These are phyloP conservation scores for Vaccinium corymbosum DNA, from an alignment of 148 eudicot species.

Conservation along the genomic window DNA sequence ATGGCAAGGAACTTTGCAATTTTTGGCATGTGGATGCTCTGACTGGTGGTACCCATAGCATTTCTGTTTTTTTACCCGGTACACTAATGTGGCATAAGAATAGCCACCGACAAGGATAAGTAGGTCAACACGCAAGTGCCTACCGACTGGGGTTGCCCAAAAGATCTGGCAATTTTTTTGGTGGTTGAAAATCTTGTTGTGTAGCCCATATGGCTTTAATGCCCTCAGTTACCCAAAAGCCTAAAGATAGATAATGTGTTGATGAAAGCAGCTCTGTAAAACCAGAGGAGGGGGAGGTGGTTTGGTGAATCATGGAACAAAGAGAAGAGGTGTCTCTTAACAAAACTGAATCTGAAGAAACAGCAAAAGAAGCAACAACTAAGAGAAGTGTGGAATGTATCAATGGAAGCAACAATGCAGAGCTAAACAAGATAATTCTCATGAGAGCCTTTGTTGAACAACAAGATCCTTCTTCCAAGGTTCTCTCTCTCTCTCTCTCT, in stretches of 20 bases:
- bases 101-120: too few species aligned
- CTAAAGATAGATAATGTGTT: too few species aligned
- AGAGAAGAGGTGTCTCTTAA: conserved; percentile 1
- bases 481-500: conserved; percentile 11
- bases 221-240: background rate
- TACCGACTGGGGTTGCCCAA: too few species aligned
- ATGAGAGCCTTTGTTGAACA: conserved; percentile 52
- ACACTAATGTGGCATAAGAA: too few species aligned
- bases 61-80: too few species aligned
- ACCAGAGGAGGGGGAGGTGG: background rate
- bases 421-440: conserved; percentile 39
- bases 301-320: conserved; percentile 15
- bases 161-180: background rate
- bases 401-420: conserved; percentile 22
- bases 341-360: conserved; percentile 8
- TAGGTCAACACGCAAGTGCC: too few species aligned
- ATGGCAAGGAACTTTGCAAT: too few species aligned
- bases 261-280: background rate
- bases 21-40: too few species aligned
- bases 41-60: too few species aligned
- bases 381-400: conserved; percentile 5
- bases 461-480: conserved; percentile 65
- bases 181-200: background rate
- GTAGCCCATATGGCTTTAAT: background rate
- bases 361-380: background rate